Evolutionary conservation across 2,329 filamentous ascomycete genomes (phyloP).

Genomic region (Penicillium occitanis): DNA sequence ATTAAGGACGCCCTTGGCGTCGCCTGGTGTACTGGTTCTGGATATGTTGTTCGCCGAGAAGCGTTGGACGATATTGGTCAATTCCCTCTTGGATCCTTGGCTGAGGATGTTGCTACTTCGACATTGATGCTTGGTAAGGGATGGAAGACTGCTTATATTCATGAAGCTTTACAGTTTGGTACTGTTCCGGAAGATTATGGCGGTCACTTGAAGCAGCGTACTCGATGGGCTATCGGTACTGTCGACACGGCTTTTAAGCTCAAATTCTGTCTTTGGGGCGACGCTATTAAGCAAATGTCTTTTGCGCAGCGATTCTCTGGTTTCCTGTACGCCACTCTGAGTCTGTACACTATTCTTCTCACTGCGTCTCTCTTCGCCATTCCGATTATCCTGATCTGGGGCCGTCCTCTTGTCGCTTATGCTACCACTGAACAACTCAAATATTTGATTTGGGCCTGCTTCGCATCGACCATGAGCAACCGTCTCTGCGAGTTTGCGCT

Average conservation of each 20-base stretch:
- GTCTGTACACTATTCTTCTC: constrained; percentile 57
- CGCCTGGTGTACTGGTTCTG: constrained; percentile 66
- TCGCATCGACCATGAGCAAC: constrained; percentile 52
- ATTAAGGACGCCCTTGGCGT: constrained; percentile 51
- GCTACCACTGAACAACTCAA: constrained; percentile 55
- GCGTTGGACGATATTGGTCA: constrained; percentile 63
- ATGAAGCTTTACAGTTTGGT: constrained; percentile 61
- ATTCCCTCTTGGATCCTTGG: constrained; percentile 60
- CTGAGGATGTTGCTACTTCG: constrained; percentile 62
- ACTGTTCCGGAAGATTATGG: constrained; percentile 44
- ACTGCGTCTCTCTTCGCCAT: constrained; percentile 58
- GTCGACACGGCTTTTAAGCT: constrained; percentile 62
- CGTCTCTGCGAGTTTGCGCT: constrained; percentile 59
- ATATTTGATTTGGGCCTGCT: constrained; percentile 59
- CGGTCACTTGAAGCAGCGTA: constrained; percentile 39
- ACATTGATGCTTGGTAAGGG: constrained; percentile 59
- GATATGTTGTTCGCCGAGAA: constrained; percentile 59
- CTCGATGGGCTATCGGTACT: constrained; percentile 46
- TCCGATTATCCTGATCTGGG: constrained; percentile 59
- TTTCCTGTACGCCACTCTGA: constrained; percentile 58
- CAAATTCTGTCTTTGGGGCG: constrained; percentile 59
- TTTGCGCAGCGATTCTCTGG: constrained; percentile 60
- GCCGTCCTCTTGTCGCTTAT: constrained; percentile 59
- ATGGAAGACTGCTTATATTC: constrained; percentile 62
- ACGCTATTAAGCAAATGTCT: constrained; percentile 54